Conservation (phyloP, 139 green algal species). For the Edaphochlamys debaryana region DNA sequence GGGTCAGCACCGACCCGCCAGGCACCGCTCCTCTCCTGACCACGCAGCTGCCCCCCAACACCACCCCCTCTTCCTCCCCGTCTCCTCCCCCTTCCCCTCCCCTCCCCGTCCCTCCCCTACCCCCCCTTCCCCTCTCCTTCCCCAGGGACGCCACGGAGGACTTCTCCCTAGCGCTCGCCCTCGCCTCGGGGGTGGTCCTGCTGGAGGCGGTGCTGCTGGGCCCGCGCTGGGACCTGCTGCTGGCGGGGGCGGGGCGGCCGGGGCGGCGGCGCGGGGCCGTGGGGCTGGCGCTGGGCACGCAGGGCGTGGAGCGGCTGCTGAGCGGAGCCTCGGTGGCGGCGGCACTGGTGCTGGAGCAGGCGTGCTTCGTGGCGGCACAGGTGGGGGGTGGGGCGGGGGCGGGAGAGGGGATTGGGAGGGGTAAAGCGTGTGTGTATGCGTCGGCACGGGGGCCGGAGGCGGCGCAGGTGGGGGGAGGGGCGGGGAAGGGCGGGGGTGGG, state of each 20-base stretch:
- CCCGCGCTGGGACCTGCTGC: neutral
- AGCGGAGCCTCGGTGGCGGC: conserved; percentile 1
- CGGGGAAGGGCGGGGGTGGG: too few species aligned
- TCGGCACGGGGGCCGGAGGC: too few species aligned
- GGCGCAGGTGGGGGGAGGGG: too few species aligned
- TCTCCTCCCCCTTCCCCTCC: too few species aligned
- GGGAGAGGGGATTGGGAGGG: too few species aligned
- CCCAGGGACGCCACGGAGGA: neutral
- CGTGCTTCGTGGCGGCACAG: conserved; percentile 29
- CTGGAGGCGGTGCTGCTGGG: conserved; percentile 24
- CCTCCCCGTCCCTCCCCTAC: neutral
- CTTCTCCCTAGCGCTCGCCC: neutral
- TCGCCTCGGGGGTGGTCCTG: neutral
- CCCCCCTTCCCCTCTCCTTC: neutral
- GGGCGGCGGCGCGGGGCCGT: neutral
- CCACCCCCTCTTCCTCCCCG: too few species aligned
- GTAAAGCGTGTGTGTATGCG: too few species aligned
- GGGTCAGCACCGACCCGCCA: too few species aligned
- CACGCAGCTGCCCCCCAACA: too few species aligned
- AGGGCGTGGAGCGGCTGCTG: neutral
- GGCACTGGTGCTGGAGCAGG: conserved; percentile 47
- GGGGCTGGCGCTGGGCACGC: conserved; percentile 22
- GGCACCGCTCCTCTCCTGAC: too few species aligned
- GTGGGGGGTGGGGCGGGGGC: neutral
- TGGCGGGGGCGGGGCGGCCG: conserved; percentile 3